Evolutionary conservation across 108 stramenopile genomes (phyloP), one percentile per base, ranked within the genome.

Genomic region (Cyclotella cryptica): DNA sequence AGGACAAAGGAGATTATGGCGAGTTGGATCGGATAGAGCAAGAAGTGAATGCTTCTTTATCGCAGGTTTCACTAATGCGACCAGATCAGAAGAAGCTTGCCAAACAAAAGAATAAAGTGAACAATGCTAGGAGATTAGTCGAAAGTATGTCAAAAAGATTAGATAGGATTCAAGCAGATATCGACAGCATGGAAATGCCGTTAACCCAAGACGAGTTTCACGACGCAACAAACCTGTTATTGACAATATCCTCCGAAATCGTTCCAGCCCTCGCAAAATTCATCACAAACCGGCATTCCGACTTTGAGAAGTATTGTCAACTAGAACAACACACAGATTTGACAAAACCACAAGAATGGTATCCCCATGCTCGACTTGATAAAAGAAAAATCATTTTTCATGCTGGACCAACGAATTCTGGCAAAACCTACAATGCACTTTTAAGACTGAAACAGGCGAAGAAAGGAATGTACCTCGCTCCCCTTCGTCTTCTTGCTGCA

Each of bases 361-460:
- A 85, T 75, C 52, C 84, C 14, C 74, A 85, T 67, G 83, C 88
- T 13, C 74, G 91, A 45, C 68, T 91, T 35, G 83, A 92, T 71
- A 81, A 85, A 61, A 77, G 91, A 65, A 88, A 87, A 69, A 90
- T 98, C 57, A 87, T 95, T 39, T 95, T 91, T 80, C 98, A 98
- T 84, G 93, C 84, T 17, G 97, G 96, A 11, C 98, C 97, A 1
- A 98, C 98, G 14, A 98, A 97, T 80, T 91, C 90, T 52, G 98
- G 98, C 7, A 98, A 98, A 72, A 98, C 98, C 22, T 97, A 98
- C 74, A 71, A 83, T 35, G 98, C 98, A 1, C 75, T 98, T 35
- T 76, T 93, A 70, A 85, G 93, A 29, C 87, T 98, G 39, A 88
- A 88, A 69, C 65, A 84, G 21, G 97, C 92, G 30, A 77, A 88